These are phyloP conservation scores for Penicillium soppii DNA, from an alignment of 495 filamentous ascomycete species.

Conservation along the genomic window DNA sequence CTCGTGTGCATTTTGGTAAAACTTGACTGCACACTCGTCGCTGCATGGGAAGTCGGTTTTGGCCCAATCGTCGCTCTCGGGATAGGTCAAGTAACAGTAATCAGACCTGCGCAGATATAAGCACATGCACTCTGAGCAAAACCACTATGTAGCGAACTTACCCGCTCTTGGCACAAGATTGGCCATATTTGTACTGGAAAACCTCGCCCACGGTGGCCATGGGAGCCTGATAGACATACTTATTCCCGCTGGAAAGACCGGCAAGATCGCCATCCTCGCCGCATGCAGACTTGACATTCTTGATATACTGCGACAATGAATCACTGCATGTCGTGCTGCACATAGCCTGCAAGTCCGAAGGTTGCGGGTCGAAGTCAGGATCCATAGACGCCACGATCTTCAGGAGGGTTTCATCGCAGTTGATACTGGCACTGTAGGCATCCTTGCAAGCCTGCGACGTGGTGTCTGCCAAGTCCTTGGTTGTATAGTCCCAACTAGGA, in stretches of 20 bases:
- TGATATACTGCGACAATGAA: conserved; percentile 26
- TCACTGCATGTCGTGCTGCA: conserved; percentile 28
- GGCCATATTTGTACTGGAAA: conserved; percentile 28
- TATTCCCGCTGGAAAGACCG: conserved; percentile 12
- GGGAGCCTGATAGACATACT: conserved; percentile 9
- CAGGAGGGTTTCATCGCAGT: conserved; percentile 28
- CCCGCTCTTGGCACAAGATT: conserved; percentile 25
- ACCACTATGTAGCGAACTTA: conserved; percentile 7
- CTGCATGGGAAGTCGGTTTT: conserved; percentile 18
- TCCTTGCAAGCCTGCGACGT: conserved; percentile 32
- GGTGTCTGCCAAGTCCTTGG: conserved; percentile 21
- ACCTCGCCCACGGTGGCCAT: conserved; percentile 27
- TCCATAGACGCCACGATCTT: conserved; percentile 26
- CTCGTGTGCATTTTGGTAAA: conserved; percentile 25
- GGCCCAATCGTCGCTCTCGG: conserved; percentile 16
- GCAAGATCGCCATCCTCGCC: conserved; percentile 24
- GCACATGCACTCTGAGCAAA: conserved; percentile 3
- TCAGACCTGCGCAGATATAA: conserved; percentile 17
- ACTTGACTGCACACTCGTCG: conserved; percentile 26
- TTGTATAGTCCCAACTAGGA: conserved; percentile 29
- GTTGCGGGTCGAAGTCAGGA: conserved; percentile 18
- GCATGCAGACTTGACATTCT: conserved; percentile 26
- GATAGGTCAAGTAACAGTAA: conserved; percentile 26
- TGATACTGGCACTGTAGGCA: conserved; percentile 30
- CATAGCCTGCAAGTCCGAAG: conserved; percentile 21